phyloP scores from a whole-genome alignment of 169 alveolate species.

The Eimeria acervulina region DNA sequence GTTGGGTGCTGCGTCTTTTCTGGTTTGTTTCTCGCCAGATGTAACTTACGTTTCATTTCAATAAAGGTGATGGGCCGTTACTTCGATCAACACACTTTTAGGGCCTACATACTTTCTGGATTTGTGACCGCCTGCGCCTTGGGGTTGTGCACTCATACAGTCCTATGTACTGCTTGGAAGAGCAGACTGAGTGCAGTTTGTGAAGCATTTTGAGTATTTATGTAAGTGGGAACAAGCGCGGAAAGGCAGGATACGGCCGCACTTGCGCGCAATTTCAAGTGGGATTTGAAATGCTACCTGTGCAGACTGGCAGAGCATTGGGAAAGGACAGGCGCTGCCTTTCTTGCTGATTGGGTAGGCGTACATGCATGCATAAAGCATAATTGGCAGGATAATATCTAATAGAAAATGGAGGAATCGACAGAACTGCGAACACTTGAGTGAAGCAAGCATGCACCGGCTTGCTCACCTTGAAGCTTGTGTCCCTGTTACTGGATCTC shows the following conservation, averaged over 20 bases:
- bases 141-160: background rate
- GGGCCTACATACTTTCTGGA: background rate
- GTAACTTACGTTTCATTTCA: background rate
- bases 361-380: background rate
- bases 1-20: background rate
- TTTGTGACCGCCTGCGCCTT: background rate
- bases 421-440: background rate
- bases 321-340: conserved; percentile 76
- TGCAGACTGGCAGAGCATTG: conserved; percentile 79
- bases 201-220: background rate
- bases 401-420: background rate
- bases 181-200: background rate
- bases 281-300: background rate
- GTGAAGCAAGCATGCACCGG: background rate
- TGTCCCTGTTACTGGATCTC: conserved; percentile 1
- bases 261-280: background rate
- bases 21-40: background rate
- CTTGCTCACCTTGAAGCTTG: background rate
- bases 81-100: background rate
- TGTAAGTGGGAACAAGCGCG: background rate
- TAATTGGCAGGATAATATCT: background rate
- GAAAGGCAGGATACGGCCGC: background rate
- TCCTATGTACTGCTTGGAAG: background rate
- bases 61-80: background rate
- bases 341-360: conserved; percentile 83